phyloP scores from a whole-genome alignment of 208 protist species.

The Wallacemonas sp. region DNA sequence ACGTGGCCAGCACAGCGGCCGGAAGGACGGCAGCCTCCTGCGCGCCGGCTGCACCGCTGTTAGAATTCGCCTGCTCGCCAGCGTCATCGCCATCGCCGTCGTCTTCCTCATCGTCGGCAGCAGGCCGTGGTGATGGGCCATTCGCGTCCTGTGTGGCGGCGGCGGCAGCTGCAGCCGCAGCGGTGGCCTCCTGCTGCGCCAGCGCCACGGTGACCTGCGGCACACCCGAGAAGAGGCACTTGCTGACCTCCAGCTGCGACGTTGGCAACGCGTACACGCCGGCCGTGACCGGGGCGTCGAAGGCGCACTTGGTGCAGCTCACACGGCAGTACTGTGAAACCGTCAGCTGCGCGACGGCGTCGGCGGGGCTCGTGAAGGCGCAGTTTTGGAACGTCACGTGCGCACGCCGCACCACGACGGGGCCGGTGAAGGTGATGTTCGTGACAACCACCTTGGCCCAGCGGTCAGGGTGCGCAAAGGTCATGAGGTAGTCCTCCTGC shows the following conservation, averaged over 20 bases:
- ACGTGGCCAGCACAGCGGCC: slow-evolving; percentile 18
- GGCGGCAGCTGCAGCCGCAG: neutral
- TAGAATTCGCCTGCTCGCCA: too few relatives aligned
- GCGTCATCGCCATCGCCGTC: neutral
- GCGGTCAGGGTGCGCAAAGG: slow-evolving; percentile 81
- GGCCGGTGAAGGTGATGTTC: slow-evolving; percentile 75
- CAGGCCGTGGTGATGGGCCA: neutral
- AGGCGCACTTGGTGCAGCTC: slow-evolving; percentile 72
- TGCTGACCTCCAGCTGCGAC: slow-evolving; percentile 45
- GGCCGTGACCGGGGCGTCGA: slow-evolving; percentile 53
- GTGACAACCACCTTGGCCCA: slow-evolving; percentile 70
- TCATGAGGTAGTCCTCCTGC: slow-evolving; percentile 79
- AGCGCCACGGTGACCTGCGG: slow-evolving; percentile 22
- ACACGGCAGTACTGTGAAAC: slow-evolving; percentile 83
- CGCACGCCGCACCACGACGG: slow-evolving; percentile 67
- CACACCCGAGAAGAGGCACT: slow-evolving; percentile 79
- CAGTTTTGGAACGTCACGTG: slow-evolving; percentile 88
- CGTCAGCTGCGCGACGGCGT: slow-evolving; percentile 44
- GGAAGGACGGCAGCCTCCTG: slow-evolving; percentile 11
- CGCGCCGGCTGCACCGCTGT: neutral
- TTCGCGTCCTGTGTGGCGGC: neutral
- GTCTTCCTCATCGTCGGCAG: slow-evolving; percentile 7
- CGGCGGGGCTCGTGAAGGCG: slow-evolving; percentile 36
- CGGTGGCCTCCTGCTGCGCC: slow-evolving; percentile 4
- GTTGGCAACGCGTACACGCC: slow-evolving; percentile 74